Evolutionary conservation across 257 asterid genomes (phyloP).

Genomic region (Solanum rostratum): DNA sequence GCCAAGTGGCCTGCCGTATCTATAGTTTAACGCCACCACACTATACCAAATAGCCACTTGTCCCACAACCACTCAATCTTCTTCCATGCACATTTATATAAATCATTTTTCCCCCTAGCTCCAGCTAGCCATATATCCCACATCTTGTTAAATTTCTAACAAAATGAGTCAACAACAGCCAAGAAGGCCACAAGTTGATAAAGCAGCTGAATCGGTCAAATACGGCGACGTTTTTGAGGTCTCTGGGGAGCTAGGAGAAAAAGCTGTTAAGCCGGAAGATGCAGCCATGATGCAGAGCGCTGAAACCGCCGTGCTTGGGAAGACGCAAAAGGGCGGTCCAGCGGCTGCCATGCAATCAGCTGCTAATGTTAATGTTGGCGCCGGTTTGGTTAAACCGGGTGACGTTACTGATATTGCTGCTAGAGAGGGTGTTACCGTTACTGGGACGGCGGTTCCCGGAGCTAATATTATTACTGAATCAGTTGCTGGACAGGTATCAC

Average conservation of each 20-base stretch:
- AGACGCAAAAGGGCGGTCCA: constrained; percentile 41
- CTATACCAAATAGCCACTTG: neutral
- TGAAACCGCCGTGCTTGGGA: constrained; percentile 36
- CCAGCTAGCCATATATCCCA: neutral
- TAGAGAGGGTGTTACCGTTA: constrained; percentile 30
- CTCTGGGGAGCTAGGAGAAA: constrained; percentile 37
- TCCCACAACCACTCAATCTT: neutral
- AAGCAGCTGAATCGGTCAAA: constrained; percentile 26
- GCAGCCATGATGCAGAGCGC: constrained; percentile 74
- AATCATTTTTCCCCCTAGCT: neutral
- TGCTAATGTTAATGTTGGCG: constrained; percentile 36
- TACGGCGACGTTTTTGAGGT: constrained; percentile 53
- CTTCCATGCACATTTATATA: neutral
- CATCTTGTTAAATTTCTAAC: neutral
- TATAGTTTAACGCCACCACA: neutral
- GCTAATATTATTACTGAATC: constrained; percentile 44
- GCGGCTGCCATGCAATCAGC: constrained; percentile 62
- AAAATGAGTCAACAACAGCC: constrained; percentile 52
- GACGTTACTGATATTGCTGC: constrained; percentile 28
- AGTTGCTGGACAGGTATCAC: constrained; percentile 44
- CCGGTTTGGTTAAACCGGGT: constrained; percentile 37
- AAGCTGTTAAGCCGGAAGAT: constrained; percentile 48
- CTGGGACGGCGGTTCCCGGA: constrained; percentile 36
- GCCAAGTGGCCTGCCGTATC: neutral
- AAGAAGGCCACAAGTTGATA: constrained; percentile 14